Evolutionary conservation across 148 eudicot genomes (phyloP).

Genomic region (Silene conica): DNA sequence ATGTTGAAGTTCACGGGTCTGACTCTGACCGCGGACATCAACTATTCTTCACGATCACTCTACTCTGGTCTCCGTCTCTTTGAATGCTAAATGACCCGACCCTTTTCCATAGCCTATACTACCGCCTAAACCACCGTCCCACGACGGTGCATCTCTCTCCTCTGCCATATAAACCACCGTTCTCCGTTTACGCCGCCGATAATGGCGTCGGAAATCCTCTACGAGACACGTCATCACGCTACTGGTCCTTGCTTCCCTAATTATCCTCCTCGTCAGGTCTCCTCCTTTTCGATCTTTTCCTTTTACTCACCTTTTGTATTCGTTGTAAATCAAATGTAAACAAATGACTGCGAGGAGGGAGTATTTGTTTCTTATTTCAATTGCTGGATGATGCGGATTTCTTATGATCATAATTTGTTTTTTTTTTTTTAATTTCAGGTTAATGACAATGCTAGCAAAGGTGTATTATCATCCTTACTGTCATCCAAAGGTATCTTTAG

Average conservation of each 20-base stretch:
- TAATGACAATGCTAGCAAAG: conserved; percentile 37
- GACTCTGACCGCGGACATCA: background rate
- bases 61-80: too few species aligned
- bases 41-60: background rate
- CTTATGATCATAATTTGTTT: conserved; percentile 6
- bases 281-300: background rate
- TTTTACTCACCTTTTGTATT: background rate
- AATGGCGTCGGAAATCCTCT: conserved; percentile 39
- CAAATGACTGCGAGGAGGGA: too few species aligned
- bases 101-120: background rate
- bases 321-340: too few species aligned
- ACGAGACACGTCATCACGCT: conserved; percentile 64
- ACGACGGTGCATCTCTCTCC: background rate
- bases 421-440: conserved; percentile 34
- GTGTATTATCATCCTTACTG: conserved; percentile 50
- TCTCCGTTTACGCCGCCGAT: background rate
- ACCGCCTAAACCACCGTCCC: background rate
- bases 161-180: background rate
- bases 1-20: too few species aligned
- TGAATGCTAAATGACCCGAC: background rate
- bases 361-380: background rate
- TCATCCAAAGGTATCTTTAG: conserved; percentile 48
- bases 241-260: conserved; percentile 55
- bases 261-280: conserved; percentile 66
- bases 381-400: background rate